Evolutionary conservation across 106 monocot species (phyloP).

Genomic region (Xerophyta viscosa): DNA sequence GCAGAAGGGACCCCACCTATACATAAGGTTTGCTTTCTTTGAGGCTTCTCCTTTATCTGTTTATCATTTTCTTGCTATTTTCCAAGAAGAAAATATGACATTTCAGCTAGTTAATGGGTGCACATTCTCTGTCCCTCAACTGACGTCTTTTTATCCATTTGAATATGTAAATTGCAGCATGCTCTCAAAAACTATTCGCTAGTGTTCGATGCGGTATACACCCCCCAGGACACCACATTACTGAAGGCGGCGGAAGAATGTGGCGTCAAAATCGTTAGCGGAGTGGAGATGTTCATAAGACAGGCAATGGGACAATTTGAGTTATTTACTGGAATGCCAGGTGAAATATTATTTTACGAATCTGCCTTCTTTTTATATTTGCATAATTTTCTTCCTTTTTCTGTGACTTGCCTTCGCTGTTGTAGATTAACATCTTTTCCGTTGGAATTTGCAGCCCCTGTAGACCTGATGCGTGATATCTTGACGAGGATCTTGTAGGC

Average conservation of each 20-base stretch:
- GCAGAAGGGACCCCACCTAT: slow-evolving; percentile 73
- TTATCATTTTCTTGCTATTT: not conserved
- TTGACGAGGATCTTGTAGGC: slow-evolving; percentile 1
- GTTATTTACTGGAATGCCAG: slow-evolving; percentile 62
- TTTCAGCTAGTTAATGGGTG: no score
- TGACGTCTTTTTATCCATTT: not conserved
- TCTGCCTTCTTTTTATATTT: not conserved
- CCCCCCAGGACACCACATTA: slow-evolving; percentile 71
- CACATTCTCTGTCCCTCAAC: not conserved
- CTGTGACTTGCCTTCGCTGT: not conserved
- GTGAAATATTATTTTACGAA: slow-evolving; percentile 21
- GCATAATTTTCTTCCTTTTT: no score
- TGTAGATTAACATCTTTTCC: not conserved
- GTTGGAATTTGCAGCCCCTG: slow-evolving; percentile 17
- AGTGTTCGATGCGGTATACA: slow-evolving; percentile 92
- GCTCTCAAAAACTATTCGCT: slow-evolving; percentile 52
- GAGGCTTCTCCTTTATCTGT: not conserved
- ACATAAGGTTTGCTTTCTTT: slow-evolving; percentile 52
- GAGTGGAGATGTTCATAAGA: slow-evolving; percentile 88
- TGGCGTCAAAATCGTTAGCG: slow-evolving; percentile 62
- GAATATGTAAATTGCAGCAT: slow-evolving; percentile 33
- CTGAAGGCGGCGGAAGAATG: slow-evolving; percentile 70
- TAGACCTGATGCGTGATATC: slow-evolving; percentile 17
- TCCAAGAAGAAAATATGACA: not conserved
- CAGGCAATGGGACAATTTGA: slow-evolving; percentile 89